phyloP scores from a whole-genome alignment of 2,329 filamentous ascomycete species.

The Thelonectria rubi region DNA sequence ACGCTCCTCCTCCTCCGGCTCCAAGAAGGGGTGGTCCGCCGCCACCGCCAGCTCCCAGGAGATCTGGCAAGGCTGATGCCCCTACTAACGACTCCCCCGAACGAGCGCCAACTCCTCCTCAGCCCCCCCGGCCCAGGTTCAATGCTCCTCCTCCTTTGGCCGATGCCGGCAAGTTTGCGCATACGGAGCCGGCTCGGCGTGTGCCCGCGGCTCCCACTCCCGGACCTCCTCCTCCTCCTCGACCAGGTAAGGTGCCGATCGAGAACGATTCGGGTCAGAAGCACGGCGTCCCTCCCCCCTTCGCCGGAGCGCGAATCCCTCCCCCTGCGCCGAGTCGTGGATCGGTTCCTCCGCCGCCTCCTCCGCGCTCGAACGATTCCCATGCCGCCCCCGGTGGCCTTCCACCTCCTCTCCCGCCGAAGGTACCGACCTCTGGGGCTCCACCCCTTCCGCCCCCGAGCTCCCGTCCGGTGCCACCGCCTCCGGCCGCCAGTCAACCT shows the following conservation, averaged over 20 bases:
- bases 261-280: conserved; percentile 67
- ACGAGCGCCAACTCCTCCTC: conserved; percentile 73
- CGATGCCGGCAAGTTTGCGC: conserved; percentile 88
- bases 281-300: conserved; percentile 84
- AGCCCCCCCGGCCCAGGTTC: conserved; percentile 72
- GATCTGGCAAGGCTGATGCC: conserved; percentile 63
- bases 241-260: conserved; percentile 74
- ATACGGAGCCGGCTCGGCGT: conserved; percentile 53
- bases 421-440: conserved; percentile 54
- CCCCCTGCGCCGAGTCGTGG: conserved; percentile 80
- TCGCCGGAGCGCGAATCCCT: conserved; percentile 73
- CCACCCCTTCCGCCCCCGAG: conserved; percentile 62
- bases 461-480: conserved; percentile 62
- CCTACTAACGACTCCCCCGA: conserved; percentile 65
- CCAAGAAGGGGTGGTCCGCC: conserved; percentile 44
- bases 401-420: conserved; percentile 59
- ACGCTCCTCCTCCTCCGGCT: conserved; percentile 44
- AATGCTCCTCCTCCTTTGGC: conserved; percentile 86
- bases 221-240: conserved; percentile 49
- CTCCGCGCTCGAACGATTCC: conserved; percentile 53
- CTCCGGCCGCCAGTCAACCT: conserved; percentile 55
- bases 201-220: conserved; percentile 41
- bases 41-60: conserved; percentile 60
- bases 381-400: conserved; percentile 45
- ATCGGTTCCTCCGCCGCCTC: conserved; percentile 76